Conservation (phyloP, 331 rosid species). For the Quercus phellos region DNA sequence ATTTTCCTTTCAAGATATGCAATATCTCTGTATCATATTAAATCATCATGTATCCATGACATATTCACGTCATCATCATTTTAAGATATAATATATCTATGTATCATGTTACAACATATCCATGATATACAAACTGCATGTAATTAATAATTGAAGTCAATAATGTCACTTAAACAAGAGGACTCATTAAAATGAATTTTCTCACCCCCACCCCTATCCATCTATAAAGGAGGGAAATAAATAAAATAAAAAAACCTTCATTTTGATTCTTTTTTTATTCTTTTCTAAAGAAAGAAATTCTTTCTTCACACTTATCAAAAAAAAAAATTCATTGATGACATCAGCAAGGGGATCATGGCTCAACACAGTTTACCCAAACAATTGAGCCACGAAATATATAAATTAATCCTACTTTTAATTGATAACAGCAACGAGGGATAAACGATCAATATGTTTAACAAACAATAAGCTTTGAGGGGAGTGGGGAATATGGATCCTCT, state of each 20-base stretch:
- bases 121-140: neutral
- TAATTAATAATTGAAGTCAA: neutral
- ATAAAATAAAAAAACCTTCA: too few relatives aligned
- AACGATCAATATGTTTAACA: neutral
- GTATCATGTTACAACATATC: neutral
- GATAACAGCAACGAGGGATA: neutral
- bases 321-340: neutral
- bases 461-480: neutral
- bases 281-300: too few relatives aligned
- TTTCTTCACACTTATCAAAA: neutral
- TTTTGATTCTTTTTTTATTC: too few relatives aligned
- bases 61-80: too few relatives aligned
- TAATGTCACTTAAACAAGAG: neutral
- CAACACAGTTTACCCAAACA: neutral
- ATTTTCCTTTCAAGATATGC: neutral
- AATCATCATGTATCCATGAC: too few relatives aligned
- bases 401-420: neutral
- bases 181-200: neutral
- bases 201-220: neutral
- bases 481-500: neutral
- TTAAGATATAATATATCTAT: too few relatives aligned
- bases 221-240: too few relatives aligned
- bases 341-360: neutral
- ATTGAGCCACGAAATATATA: neutral
- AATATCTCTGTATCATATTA: too few relatives aligned